A percentile compares a stretch with the other conserved stretches of the same genome.
Conservation (phyloP, 2,329 filamentous ascomycete species). For the Dothidotthia symphoricarpi region DNA sequence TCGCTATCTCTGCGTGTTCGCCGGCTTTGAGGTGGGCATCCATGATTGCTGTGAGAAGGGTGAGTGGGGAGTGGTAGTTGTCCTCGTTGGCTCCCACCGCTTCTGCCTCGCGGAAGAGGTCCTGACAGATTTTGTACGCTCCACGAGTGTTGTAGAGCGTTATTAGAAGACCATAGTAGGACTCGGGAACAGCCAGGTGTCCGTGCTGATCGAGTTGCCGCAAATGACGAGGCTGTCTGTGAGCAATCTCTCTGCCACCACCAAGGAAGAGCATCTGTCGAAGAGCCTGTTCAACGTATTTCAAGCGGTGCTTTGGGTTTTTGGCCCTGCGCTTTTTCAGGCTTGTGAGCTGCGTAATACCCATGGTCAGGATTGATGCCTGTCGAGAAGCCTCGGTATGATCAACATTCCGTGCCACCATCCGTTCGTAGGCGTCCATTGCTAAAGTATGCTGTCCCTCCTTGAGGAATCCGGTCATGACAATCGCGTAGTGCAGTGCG, state of each 20-base stretch:
- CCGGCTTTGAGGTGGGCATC: conserved; percentile 58
- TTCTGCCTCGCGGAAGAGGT: conserved; percentile 25
- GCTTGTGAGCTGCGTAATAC: conserved; percentile 19
- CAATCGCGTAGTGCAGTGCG: conserved; percentile 54
- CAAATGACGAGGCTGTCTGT: conserved; percentile 25
- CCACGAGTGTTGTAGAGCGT: conserved; percentile 53
- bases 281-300: conserved; percentile 27
- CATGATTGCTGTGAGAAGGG: conserved; percentile 61
- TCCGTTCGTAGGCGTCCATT: conserved; percentile 48
- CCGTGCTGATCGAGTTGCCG: conserved; percentile 26
- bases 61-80: conserved; percentile 30
- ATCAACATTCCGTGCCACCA: conserved; percentile 42
- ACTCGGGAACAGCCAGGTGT: conserved; percentile 47
- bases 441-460: conserved; percentile 49
- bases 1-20: conserved; percentile 60
- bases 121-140: conserved; percentile 44
- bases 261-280: conserved; percentile 24
- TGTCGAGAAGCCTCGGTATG: conserved; percentile 47
- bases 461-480: conserved; percentile 52
- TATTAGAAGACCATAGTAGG: conserved; percentile 58
- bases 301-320: conserved; percentile 20
- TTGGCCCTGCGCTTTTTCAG: conserved; percentile 13
- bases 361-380: conserved; percentile 34
- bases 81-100: conserved; percentile 13
- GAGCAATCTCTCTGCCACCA: conserved; percentile 31